phyloP scores from a whole-genome alignment of 306 rosid species.

The Arachis stenosperma region DNA sequence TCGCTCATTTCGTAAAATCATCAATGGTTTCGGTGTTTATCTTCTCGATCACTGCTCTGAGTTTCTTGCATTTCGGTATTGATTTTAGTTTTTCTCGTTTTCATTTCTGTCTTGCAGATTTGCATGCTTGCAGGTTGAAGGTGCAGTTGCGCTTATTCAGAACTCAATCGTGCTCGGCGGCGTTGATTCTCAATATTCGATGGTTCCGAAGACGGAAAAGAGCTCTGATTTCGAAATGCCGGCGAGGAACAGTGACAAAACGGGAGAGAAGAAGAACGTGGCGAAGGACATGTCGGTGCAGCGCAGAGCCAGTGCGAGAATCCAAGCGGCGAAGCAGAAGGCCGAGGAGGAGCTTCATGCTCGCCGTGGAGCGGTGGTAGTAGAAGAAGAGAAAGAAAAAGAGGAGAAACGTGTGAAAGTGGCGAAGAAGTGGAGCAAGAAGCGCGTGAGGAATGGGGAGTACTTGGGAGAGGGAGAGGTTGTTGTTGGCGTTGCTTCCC shows the following conservation, averaged over 20 bases:
- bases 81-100: not conserved
- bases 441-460: conserved; percentile 16
- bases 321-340: conserved; percentile 40
- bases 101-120: not conserved
- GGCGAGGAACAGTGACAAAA: not conserved
- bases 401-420: not conserved
- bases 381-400: not conserved
- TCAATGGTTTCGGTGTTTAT: not conserved
- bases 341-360: conserved; percentile 42
- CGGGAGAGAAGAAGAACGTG: not conserved
- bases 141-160: conserved; percentile 32
- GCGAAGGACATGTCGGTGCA: conserved; percentile 5
- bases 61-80: not conserved
- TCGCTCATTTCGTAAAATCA: not conserved
- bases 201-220: conserved; percentile 17
- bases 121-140: conserved; percentile 54
- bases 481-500: not conserved
- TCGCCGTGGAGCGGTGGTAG: conserved; percentile 33
- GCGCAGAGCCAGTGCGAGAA: conserved; percentile 56
- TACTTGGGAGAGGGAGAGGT: conserved; percentile 9
- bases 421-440: not conserved
- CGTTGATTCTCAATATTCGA: conserved; percentile 15
- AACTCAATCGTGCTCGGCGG: conserved; percentile 33
- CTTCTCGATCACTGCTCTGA: not conserved
- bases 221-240: not conserved